Evolutionary conservation across 208 protist species (phyloP), one percentile per base, ranked within the genome.

Genomic region (Wallacemonas collosoma): DNA sequence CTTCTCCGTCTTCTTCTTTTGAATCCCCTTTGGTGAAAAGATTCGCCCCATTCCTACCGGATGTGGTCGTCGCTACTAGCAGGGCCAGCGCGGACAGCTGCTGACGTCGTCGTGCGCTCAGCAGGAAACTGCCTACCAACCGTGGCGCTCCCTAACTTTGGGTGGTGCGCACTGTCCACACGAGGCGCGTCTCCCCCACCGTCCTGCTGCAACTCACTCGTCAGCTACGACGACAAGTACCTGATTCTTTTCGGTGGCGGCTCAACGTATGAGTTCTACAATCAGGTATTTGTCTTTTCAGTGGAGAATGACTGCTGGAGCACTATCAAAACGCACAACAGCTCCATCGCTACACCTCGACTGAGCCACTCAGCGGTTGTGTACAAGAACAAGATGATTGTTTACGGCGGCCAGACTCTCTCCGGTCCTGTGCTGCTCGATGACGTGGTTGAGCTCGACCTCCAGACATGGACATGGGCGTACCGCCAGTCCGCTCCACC

Each of bases 191-290:
- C 50, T 5, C 91, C 88, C 5, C 89, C 88, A 36, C 70, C 80
- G 40, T 80, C 73, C 12, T 97, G 92, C 85, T 95, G 92, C 69
- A 81, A 91, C 43, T 85, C 88, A 1, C 56, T 94, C 6, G 79
- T 87, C 2, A 76, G 74, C 63, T 97, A 94, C 76, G 77, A 87
- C 55, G 86, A 95, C 41, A 79, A 87, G 58, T 90, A 81, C 71
- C 83, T 95, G 55, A 75, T 97, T 41, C 53, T 91, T 0, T 97
- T 95, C 53, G 92, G 89, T 47, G 92, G 92, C 26, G 90, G 85
- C 14, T 88, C 87, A 0, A 70, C 82, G 6, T 62, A 79, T 26
- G 63, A 55, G 44, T 76, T 71, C 60, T 80, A 53, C 78, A 89
- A 89, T 75, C 76, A 73, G 47, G 82, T 87, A 50, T 82, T 83